Conservation (phyloP, 1,284 basidiomycete genomes). For the Trichosporon coremiiforme region DNA sequence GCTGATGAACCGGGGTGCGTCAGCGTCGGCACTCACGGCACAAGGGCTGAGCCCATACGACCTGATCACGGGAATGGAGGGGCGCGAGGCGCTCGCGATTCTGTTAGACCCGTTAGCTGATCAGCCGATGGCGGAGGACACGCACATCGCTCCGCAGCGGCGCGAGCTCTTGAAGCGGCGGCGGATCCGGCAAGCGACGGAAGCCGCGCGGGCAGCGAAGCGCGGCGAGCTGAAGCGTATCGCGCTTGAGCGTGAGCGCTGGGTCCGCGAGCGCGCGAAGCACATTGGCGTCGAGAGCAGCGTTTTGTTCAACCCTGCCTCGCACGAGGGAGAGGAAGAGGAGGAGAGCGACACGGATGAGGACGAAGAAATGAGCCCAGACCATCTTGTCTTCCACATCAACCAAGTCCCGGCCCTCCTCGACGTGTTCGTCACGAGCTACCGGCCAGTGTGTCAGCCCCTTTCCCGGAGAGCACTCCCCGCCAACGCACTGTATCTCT, state of each 20-base stretch:
- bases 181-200: slow-evolving; percentile 66
- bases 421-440: slow-evolving; percentile 74
- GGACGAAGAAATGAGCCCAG: slow-evolving; percentile 59
- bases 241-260: slow-evolving; percentile 62
- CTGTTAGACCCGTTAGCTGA: slow-evolving; percentile 62
- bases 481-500: slow-evolving; percentile 77
- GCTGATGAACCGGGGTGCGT: slow-evolving; percentile 87
- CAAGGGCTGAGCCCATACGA: slow-evolving; percentile 80
- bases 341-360: slow-evolving; percentile 57
- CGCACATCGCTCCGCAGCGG: slow-evolving; percentile 31
- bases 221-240: slow-evolving; percentile 63
- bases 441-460: slow-evolving; percentile 59
- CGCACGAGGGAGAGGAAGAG: slow-evolving; percentile 35
- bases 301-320: slow-evolving; percentile 40
- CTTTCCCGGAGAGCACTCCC: slow-evolving; percentile 70
- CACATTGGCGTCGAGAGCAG: slow-evolving; percentile 41
- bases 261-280: slow-evolving; percentile 59
- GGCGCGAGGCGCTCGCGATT: slow-evolving; percentile 74
- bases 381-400: slow-evolving; percentile 92
- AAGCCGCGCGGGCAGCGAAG: slow-evolving; percentile 57
- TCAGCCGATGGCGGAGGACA: slow-evolving; percentile 27
- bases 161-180: slow-evolving; percentile 58
- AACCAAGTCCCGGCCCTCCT: slow-evolving; percentile 74
- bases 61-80: slow-evolving; percentile 75
- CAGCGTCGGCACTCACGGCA: slow-evolving; percentile 71